Evolutionary conservation across 1,139 yeast species (phyloP).

Genomic region (Chernovozyma aurita): DNA sequence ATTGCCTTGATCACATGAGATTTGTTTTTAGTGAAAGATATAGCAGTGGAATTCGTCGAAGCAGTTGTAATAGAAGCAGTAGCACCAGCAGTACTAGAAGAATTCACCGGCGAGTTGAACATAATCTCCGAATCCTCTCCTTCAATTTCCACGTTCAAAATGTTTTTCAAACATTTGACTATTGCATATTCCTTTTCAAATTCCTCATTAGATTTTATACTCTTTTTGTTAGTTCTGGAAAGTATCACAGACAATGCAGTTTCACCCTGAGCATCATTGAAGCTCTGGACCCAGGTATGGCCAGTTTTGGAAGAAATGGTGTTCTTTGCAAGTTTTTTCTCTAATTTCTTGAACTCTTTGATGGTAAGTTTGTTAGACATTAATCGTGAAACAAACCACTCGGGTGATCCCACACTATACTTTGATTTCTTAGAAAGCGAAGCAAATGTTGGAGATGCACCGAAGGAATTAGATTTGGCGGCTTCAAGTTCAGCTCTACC

Average conservation of each 20-base stretch:
- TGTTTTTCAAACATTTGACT: constrained; percentile 34
- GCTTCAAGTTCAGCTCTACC: neutral
- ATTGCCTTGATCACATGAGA: constrained; percentile 32
- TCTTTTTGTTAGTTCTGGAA: constrained; percentile 36
- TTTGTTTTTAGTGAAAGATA: constrained; percentile 17
- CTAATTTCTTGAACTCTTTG: constrained; percentile 33
- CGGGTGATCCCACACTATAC: constrained; percentile 38
- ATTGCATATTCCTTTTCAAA: constrained; percentile 39
- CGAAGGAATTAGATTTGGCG: neutral
- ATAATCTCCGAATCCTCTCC: constrained; percentile 9
- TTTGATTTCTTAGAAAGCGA: constrained; percentile 15
- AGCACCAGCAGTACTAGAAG: neutral
- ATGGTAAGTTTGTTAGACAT: constrained; percentile 31
- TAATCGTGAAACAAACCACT: constrained; percentile 38
- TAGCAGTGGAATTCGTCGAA: constrained; percentile 1
- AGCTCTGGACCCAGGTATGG: constrained; percentile 29
- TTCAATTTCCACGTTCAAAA: constrained; percentile 22
- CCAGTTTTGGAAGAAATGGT: constrained; percentile 16
- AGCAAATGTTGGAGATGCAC: neutral
- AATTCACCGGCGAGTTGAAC: constrained; percentile 5
- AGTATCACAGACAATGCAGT: constrained; percentile 40
- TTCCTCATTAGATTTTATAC: constrained; percentile 43
- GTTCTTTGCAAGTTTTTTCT: constrained; percentile 27
- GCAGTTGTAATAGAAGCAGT: neutral
- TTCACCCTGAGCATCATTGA: constrained; percentile 40